These are phyloP conservation scores for Phaseolus coccineus DNA, from an alignment of 331 rosid genomes.

Conservation along the genomic window DNA sequence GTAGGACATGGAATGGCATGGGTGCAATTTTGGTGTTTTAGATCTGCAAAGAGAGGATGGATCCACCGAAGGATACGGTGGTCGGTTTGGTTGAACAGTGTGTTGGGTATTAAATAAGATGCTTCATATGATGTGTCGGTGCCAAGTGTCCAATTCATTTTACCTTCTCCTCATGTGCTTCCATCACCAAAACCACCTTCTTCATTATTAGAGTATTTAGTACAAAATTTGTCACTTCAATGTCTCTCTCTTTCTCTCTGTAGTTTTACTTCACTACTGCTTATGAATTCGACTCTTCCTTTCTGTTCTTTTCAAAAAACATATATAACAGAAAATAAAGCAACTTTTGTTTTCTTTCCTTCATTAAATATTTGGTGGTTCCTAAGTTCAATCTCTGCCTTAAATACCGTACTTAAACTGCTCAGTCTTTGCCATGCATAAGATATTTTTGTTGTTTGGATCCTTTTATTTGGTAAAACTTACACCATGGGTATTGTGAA, in stretches of 20 bases:
- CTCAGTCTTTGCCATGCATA: too few relatives aligned
- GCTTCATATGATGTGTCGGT: constrained; percentile 49
- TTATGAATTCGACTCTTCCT: not conserved
- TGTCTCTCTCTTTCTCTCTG: too few relatives aligned
- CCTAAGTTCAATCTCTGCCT: not conserved
- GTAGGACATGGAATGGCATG: too few relatives aligned
- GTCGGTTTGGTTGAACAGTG: not conserved
- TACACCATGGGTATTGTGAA: too few relatives aligned
- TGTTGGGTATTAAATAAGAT: not conserved
- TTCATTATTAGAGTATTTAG: not conserved
- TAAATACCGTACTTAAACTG: not conserved
- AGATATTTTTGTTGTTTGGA: too few relatives aligned
- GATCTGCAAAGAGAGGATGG: constrained; percentile 9
- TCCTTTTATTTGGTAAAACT: too few relatives aligned
- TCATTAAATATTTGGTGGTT: not conserved
- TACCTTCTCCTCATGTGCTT: not conserved
- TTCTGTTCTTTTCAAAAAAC: not conserved
- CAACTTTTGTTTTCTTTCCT: not conserved
- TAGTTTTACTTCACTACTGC: not conserved
- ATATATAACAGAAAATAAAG: not conserved
- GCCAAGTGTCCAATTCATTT: not conserved
- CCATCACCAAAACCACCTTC: constrained; percentile 10
- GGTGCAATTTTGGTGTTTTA: not conserved
- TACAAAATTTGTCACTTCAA: constrained; percentile 12
- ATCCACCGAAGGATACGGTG: not conserved